Evolutionary conservation across 78 protist genomes (phyloP).

Genomic region (Diacronema lutheri): DNA sequence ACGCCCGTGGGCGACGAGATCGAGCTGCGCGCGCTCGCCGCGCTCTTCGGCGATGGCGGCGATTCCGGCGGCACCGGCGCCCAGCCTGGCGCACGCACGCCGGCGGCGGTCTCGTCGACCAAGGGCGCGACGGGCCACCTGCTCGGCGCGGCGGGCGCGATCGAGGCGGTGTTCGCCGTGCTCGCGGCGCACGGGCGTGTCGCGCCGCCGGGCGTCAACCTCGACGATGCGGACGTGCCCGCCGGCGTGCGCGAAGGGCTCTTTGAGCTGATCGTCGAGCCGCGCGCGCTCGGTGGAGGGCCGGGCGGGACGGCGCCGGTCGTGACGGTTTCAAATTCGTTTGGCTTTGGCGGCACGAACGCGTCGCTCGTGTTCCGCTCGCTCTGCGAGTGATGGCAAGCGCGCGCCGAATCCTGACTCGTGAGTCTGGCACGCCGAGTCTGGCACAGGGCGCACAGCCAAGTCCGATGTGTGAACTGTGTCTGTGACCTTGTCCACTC

Average conservation of each 20-base stretch:
- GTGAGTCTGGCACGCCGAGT: too few relatives aligned
- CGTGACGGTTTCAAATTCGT: constrained; percentile 19
- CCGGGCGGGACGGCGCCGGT: too few relatives aligned
- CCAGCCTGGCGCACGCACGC: too few relatives aligned
- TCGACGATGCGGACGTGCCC: not conserved
- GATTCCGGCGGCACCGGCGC: not conserved
- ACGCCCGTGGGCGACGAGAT: constrained; percentile 70
- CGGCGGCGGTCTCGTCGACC: not conserved
- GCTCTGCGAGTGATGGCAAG: too few relatives aligned
- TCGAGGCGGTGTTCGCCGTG: constrained; percentile 80
- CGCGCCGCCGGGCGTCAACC: constrained; percentile 27
- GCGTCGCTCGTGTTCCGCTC: constrained; percentile 48
- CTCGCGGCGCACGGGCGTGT: constrained; percentile 14
- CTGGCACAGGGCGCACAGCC: too few relatives aligned
- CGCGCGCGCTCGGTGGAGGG: not conserved
- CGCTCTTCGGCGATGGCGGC: not conserved
- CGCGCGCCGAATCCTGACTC: too few relatives aligned
- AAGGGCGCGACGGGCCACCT: constrained; percentile 92
- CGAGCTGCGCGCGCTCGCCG: not conserved
- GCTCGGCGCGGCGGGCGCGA: constrained; percentile 97
- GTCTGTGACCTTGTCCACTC: too few relatives aligned
- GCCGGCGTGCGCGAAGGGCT: not conserved
- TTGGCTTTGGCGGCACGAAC: constrained; percentile 55
- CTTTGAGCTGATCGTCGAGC: not conserved
- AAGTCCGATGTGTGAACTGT: too few relatives aligned